A percentile compares a stretch with the other conserved stretches of the same genome.
Evolutionary conservation across 176 grass and related monocot species (phyloP).

Genomic region (Neostapfia colusana): DNA sequence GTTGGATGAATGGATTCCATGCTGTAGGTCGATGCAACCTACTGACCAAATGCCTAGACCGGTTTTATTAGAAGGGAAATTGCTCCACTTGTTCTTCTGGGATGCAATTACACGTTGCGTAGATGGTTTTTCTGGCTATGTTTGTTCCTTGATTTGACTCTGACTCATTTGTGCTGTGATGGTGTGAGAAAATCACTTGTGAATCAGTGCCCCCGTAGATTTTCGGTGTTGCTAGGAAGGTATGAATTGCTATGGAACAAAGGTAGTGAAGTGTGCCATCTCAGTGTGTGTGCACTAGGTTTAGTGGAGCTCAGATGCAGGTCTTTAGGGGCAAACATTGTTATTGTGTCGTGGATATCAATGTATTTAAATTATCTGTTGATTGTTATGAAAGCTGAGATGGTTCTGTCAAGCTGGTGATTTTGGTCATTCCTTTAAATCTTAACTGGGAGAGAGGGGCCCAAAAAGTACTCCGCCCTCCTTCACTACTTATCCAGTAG

Average conservation of each 20-base stretch:
- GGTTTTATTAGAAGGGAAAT: background rate
- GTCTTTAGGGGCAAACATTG: background rate
- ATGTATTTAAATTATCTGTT: slow-evolving; percentile 8
- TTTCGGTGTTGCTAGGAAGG: no score
- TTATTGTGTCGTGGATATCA: background rate
- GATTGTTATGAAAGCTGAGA: background rate
- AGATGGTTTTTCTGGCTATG: no score
- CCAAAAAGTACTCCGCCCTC: no score
- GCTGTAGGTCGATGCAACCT: slow-evolving; percentile 6
- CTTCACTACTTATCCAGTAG: no score
- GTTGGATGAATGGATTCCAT: no score
- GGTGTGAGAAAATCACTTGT: no score
- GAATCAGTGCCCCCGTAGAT: no score
- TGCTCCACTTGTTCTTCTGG: background rate
- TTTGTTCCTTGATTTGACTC: no score
- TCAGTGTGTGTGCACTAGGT: background rate
- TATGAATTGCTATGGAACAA: slow-evolving; percentile 9
- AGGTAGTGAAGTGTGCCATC: background rate
- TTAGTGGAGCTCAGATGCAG: background rate
- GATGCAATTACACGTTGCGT: slow-evolving; percentile 15
- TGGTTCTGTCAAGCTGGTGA: no score
- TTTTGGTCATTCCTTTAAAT: no score
- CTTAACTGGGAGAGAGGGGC: no score
- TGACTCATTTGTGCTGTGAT: no score
- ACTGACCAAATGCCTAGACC: background rate